Base-by-base conservation (phyloP, 345 rosid genomes). In the Brassica nigra region DNA sequence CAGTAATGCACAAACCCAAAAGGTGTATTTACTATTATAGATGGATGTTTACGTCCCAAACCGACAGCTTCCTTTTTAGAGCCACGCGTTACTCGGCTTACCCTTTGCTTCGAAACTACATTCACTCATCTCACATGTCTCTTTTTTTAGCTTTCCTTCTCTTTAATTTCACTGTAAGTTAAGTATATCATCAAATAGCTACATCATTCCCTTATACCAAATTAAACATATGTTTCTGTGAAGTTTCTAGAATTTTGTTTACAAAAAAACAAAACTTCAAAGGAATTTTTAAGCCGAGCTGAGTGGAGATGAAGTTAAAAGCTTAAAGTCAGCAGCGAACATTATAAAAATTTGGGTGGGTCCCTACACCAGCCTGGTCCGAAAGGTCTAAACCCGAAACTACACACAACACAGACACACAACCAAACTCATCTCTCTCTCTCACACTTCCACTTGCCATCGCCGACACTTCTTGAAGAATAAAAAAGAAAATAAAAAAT, bases 351-450 rank as follows among this genome's bases (percentile, higher is more conserved):
- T 16, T 27, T 3, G 59, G 3, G 83, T 65, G 74, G 57, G 82
- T 63, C 83, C 83, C 83, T 1, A 36, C 75, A 74, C 70, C 83
- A 80, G 79, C 54, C 83, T 80, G 83, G 78, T 67, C 47, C 74
- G 42, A 59, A 79, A 73, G 69, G 69, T 52, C 76, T 31, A 52
- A 68, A 64, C 36, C 23, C 69, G 37, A 68, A 67, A 74, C 78
- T 59, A 74, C 65, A 73, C 78, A 73, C 36, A 33, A 52, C 71
- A 71, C 57, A 71, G 65, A 63, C 81, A 64, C 81, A 71, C 66
- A 68, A 74, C 71, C 66, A 74, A 69, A 69, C 83, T 75, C 79
- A 74, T 61, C 66, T 74, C 79, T 68, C 57, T 49, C 57, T 3
- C 54, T 14, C 57, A 33, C 65, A 62, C 71, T 63, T 70, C 75